These are phyloP conservation scores for Claviceps monticola DNA, from an alignment of 2,329 filamentous ascomycete species.

Conservation along the genomic window DNA sequence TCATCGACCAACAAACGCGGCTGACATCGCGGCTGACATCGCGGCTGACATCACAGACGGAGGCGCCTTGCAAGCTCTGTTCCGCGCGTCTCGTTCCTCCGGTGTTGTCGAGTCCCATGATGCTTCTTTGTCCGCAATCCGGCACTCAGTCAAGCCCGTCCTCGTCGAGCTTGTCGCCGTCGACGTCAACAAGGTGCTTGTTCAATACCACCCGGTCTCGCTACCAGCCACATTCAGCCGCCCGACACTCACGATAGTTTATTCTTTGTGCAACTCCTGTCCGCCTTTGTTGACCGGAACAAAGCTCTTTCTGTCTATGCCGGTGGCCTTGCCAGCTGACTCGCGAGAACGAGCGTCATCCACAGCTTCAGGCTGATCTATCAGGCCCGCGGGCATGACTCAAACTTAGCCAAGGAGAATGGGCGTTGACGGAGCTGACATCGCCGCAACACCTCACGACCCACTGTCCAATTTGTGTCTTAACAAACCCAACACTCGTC, in stretches of 20 bases:
- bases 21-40: not conserved
- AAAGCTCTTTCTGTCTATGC: not conserved
- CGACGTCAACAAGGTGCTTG: not conserved
- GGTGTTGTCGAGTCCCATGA: not conserved
- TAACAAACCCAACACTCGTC: constrained; percentile 13
- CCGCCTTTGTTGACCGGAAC: not conserved
- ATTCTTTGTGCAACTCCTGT: not conserved
- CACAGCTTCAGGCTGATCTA: not conserved
- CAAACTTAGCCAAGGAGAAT: constrained; percentile 6
- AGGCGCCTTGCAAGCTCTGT: not conserved
- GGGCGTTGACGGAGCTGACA: constrained; percentile 4
- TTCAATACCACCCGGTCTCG: not conserved
- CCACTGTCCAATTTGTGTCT: not conserved
- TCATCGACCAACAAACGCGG: not conserved
- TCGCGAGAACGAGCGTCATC: not conserved
- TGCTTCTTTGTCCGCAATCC: not conserved
- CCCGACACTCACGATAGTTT: not conserved
- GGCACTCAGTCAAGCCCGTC: not conserved
- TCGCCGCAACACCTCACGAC: constrained; percentile 2
- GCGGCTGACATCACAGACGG: not conserved
- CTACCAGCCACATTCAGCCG: not conserved
- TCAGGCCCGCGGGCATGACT: constrained; percentile 2
- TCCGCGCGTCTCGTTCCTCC: not conserved
- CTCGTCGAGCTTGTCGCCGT: not conserved
- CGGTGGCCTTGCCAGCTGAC: not conserved